Conservation (phyloP, 768 basidiomycete genomes). For the Tricholoma saponaceum region DNA sequence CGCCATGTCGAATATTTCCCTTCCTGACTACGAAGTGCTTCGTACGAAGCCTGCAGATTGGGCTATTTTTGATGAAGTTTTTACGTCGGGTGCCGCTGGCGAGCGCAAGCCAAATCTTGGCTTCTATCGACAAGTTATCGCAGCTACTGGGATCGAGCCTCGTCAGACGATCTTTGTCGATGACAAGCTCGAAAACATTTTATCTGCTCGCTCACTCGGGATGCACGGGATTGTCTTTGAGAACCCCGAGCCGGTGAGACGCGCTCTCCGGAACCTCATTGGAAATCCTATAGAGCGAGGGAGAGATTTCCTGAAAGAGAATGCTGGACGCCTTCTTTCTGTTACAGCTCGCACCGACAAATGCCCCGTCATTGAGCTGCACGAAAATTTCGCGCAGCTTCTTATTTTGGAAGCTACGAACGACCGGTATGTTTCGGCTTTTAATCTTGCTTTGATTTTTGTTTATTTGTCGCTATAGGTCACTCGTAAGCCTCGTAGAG, state of each 20-base stretch:
- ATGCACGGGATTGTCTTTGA: conserved; percentile 53
- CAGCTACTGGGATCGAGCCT: conserved; percentile 41
- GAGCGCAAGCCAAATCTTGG: conserved; percentile 56
- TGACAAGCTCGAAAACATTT: conserved; percentile 56
- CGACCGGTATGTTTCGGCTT: conserved; percentile 29
- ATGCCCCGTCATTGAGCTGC: conserved; percentile 28
- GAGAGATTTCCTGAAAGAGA: conserved; percentile 31
- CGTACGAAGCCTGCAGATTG: conserved; percentile 44
- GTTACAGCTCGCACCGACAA: conserved; percentile 33
- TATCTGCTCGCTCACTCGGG: conserved; percentile 54
- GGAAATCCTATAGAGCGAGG: conserved; percentile 45
- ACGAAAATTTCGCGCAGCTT: conserved; percentile 58
- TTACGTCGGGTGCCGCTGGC: conserved; percentile 46
- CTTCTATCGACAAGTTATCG: conserved; percentile 47
- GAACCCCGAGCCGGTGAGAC: conserved; percentile 33
- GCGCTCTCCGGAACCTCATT: conserved; percentile 42
- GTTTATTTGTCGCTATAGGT: conserved; percentile 21
- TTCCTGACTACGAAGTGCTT: conserved; percentile 45
- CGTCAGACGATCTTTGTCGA: conserved; percentile 50
- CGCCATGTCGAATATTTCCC: conserved; percentile 59
- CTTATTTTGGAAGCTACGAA: conserved; percentile 51
- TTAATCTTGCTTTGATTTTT: background rate
- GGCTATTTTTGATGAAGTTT: conserved; percentile 45
- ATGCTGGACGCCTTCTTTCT: conserved; percentile 40
- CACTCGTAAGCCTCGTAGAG: conserved; percentile 39